Percentiles rank a stretch among this genome's conserved stretches.
Evolutionary conservation across 345 rosid species (phyloP).

Genomic region (Pistacia integerrima): DNA sequence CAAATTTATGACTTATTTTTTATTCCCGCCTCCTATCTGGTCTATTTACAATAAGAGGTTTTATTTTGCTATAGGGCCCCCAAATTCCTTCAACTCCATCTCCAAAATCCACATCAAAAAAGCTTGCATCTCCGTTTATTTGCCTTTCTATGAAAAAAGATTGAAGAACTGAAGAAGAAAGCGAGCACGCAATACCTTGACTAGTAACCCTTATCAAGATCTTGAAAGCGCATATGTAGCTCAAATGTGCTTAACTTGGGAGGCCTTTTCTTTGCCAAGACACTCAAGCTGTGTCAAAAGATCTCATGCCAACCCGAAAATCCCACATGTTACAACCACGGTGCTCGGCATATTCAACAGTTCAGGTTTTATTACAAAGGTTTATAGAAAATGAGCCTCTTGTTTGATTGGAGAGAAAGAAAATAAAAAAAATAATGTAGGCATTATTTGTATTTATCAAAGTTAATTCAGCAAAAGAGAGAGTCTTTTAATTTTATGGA

Average conservation of each 20-base stretch:
- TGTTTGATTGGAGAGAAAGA: too few species aligned
- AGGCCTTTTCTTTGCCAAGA: constrained; percentile 93
- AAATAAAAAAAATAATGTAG: too few species aligned
- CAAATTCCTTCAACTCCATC: too few species aligned
- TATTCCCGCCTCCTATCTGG: too few species aligned
- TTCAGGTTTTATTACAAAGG: constrained; percentile 87
- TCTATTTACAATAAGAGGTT: too few species aligned
- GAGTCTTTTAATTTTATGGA: too few species aligned
- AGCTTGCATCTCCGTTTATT: constrained; percentile 76
- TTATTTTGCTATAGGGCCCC: too few species aligned
- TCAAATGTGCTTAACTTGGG: constrained; percentile 96
- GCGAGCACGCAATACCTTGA: constrained; percentile 49
- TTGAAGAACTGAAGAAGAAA: constrained; percentile 72
- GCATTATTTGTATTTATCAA: too few species aligned
- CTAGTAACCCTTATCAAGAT: constrained; percentile 58
- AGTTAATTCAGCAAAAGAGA: too few species aligned
- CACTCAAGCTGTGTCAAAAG: constrained; percentile 68
- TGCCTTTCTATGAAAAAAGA: constrained; percentile 80
- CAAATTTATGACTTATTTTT: background rate
- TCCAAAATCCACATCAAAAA: too few species aligned
- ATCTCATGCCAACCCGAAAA: too few species aligned
- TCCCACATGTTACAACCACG: constrained; percentile 63
- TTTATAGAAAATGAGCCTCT: constrained; percentile 94
- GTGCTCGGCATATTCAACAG: constrained; percentile 89
- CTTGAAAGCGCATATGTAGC: constrained; percentile 87